These are phyloP conservation scores for Xanthoconium separans DNA, from an alignment of 1,284 basidiomycete genomes.

Conservation along the genomic window DNA sequence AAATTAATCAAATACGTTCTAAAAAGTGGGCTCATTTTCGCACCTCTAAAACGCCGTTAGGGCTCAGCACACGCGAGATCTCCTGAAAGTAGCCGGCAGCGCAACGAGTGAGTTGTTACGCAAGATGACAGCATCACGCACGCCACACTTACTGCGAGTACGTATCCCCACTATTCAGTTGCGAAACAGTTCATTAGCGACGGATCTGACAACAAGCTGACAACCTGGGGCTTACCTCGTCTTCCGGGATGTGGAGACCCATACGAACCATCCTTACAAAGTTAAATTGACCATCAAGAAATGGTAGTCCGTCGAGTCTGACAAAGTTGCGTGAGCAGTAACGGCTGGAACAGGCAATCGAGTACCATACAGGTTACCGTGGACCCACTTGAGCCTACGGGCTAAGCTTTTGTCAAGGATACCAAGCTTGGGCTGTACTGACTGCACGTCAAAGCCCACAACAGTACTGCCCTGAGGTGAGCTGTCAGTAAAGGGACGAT, in stretches of 20 bases:
- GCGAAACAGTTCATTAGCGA: constrained; percentile 11
- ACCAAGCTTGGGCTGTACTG: constrained; percentile 55
- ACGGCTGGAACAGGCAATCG: neutral
- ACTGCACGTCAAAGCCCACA: constrained; percentile 57
- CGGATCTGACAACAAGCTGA: neutral
- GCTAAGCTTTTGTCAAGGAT: constrained; percentile 40
- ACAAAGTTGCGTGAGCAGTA: constrained; percentile 7
- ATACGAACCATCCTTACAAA: constrained; percentile 62
- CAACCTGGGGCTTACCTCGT: constrained; percentile 47
- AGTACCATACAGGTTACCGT: constrained; percentile 58
- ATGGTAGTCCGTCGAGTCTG: constrained; percentile 64
- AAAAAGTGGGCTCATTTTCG: constrained; percentile 8
- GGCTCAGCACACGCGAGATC: constrained; percentile 59
- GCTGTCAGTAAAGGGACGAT: constrained; percentile 6
- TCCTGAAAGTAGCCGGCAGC: constrained; percentile 44
- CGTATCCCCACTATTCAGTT: constrained; percentile 45
- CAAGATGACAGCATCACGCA: constrained; percentile 4
- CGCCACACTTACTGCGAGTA: constrained; percentile 44
- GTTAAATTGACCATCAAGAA: constrained; percentile 56
- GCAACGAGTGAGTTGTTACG: constrained; percentile 14
- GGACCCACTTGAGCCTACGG: constrained; percentile 59
- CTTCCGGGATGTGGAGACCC: constrained; percentile 68
- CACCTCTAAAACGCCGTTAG: constrained; percentile 65
- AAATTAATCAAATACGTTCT: constrained; percentile 3
- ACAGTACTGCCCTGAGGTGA: constrained; percentile 48